Percentiles rank a stretch among this genome's conserved stretches.
phyloP scores from a whole-genome alignment of 257 asterid species.

The Nicotiana otophora region DNA sequence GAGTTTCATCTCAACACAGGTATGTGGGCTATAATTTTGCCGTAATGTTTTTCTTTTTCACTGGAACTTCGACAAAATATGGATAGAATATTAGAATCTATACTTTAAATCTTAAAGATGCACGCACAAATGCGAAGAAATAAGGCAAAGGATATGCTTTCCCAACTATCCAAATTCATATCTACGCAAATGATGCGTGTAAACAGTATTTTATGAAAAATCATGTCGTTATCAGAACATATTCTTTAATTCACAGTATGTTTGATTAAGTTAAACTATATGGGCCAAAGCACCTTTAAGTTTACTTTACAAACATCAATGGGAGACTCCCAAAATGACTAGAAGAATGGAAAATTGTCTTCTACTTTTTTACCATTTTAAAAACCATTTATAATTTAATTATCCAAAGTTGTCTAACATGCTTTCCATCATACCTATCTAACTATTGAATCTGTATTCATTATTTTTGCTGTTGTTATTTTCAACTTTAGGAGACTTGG shows the following conservation, averaged over 20 bases:
- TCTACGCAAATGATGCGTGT: not conserved
- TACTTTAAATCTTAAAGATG: not conserved
- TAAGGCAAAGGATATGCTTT: not conserved
- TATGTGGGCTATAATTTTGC: not conserved
- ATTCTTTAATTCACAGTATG: not conserved
- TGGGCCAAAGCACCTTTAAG: not conserved
- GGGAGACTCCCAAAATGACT: not conserved
- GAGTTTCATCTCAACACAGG: conserved; percentile 79
- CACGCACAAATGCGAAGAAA: not conserved
- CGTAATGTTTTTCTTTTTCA: not conserved
- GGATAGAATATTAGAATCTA: not conserved
- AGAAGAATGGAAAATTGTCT: not conserved
- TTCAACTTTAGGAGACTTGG: conserved; percentile 57
- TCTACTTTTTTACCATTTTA: not conserved
- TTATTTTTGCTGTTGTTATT: not conserved
- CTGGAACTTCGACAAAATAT: not conserved
- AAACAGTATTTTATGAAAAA: not conserved
- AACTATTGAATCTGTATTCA: not conserved
- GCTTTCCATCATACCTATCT: not conserved
- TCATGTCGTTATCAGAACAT: conserved; percentile 1
- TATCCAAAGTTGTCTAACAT: not conserved
- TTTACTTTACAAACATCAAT: not conserved
- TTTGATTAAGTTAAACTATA: not conserved
- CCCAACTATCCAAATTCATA: conserved; percentile 7
- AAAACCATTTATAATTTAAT: not conserved